A percentile compares a stretch with the other conserved stretches of the same genome.
These are phyloP conservation scores for Eleusine indica DNA, from an alignment of 176 grass and related monocot genomes.

Conservation along the genomic window DNA sequence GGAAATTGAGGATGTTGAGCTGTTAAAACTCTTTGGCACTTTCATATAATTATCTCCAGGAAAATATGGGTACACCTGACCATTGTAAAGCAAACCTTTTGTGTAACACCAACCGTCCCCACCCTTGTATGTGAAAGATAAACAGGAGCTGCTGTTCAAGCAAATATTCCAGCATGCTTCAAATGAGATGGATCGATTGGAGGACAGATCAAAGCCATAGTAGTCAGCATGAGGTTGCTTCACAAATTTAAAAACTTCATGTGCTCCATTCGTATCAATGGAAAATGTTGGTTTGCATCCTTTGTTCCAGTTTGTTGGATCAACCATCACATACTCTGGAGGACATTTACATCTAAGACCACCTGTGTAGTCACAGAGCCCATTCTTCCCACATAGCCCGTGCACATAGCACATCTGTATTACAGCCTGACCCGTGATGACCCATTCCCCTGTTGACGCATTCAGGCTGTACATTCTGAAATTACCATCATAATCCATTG, in stretches of 20 bases:
- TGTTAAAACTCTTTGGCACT: conserved; percentile 52
- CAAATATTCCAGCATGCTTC: conserved; percentile 56
- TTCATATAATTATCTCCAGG: conserved; percentile 67
- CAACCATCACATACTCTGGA: conserved; percentile 61
- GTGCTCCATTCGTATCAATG: conserved; percentile 35
- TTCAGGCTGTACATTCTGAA: conserved; percentile 79
- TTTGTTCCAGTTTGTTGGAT: conserved; percentile 68
- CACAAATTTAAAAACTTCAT: conserved; percentile 46
- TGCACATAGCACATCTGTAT: conserved; percentile 62
- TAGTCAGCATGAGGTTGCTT: conserved; percentile 56
- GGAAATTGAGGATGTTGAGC: conserved; percentile 6
- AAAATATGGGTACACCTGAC: conserved; percentile 51
- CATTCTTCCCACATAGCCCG: conserved; percentile 75
- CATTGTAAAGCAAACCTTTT: conserved; percentile 63
- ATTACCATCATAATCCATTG: conserved; percentile 65
- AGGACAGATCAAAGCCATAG: conserved; percentile 65
- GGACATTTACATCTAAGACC: conserved; percentile 54
- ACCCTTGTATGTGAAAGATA: conserved; percentile 59
- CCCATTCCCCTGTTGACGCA: conserved; percentile 46
- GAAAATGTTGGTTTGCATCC: conserved; percentile 58
- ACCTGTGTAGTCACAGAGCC: conserved; percentile 55
- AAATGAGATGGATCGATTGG: conserved; percentile 36
- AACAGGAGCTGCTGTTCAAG: conserved; percentile 46
- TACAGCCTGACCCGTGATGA: conserved; percentile 56
- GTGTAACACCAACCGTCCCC: conserved; percentile 59